Percentiles rank a stretch among this genome's conserved stretches.
phyloP scores from a whole-genome alignment of 2,329 filamentous ascomycete genomes.

The Arthrinium puccinioides region DNA sequence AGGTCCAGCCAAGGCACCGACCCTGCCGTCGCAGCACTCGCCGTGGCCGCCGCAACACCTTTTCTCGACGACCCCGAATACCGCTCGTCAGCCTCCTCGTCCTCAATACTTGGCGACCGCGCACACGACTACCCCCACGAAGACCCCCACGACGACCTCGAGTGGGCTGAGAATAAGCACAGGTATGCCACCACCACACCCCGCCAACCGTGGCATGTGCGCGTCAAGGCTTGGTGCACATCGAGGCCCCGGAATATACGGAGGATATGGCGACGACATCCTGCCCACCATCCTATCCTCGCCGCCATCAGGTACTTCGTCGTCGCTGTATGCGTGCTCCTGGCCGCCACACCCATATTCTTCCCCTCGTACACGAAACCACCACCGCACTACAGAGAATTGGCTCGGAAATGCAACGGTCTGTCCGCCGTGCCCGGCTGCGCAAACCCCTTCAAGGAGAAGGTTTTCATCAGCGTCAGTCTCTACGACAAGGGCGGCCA shows the following conservation, averaged over 20 bases:
- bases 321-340: slow-evolving; percentile 21
- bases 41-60: too few species aligned
- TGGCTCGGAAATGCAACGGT: slow-evolving; percentile 22
- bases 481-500: slow-evolving; percentile 57
- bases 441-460: slow-evolving; percentile 44
- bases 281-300: slow-evolving; percentile 3
- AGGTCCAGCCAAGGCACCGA: too few species aligned
- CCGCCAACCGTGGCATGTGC: slow-evolving; percentile 4
- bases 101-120: not conserved
- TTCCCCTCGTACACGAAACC: slow-evolving; percentile 35
- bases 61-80: not conserved
- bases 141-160: not conserved
- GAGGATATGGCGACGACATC: slow-evolving; percentile 12
- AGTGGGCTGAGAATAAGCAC: not conserved
- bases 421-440: slow-evolving; percentile 21
- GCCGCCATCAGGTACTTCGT: slow-evolving; percentile 15
- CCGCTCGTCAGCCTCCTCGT: not conserved
- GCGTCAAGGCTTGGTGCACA: slow-evolving; percentile 9
- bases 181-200: not conserved
- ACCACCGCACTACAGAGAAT: slow-evolving; percentile 28
- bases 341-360: slow-evolving; percentile 26
- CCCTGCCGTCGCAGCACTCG: too few species aligned
- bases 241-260: slow-evolving; percentile 12
- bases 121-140: too few species aligned
- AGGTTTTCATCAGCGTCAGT: slow-evolving; percentile 67